These are phyloP conservation scores for Cryptomeria japonica DNA, from an alignment of 75 land plant species.

Conservation along the genomic window DNA sequence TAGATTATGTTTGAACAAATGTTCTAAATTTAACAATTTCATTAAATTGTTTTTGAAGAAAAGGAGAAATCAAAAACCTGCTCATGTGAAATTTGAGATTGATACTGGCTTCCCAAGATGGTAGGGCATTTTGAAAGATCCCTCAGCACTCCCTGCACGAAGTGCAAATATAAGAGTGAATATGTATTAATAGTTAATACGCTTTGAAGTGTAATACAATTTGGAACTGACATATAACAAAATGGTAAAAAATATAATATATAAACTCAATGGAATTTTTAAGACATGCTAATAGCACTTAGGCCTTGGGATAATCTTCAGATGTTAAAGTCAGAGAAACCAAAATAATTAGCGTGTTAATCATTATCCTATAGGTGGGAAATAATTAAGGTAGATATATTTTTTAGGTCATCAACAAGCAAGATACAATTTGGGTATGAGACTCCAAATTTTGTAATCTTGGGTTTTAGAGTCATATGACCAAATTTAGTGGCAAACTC, in stretches of 20 bases:
- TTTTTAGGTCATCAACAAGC: not conserved
- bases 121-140: not conserved
- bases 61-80: not conserved
- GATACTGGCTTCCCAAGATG: not conserved
- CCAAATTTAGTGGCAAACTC: not conserved
- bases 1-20: not conserved
- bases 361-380: not conserved
- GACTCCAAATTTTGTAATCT: not conserved
- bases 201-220: no score
- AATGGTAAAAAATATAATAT: no score
- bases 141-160: conserved; percentile 11
- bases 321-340: not conserved
- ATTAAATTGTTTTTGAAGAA: not conserved
- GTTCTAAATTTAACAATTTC: not conserved
- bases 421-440: not conserved
- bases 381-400: not conserved
- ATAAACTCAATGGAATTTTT: not conserved
- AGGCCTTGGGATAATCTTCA: no score
- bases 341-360: not conserved
- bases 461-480: not conserved
- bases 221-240: not conserved
- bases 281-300: not conserved
- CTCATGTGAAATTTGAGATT: conserved; percentile 1
- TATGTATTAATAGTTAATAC: no score
- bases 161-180: not conserved